A percentile compares a stretch with the other conserved stretches of the same genome.
Evolutionary conservation across 306 rosid genomes (phyloP).

Genomic region (Arachis stenosperma): DNA sequence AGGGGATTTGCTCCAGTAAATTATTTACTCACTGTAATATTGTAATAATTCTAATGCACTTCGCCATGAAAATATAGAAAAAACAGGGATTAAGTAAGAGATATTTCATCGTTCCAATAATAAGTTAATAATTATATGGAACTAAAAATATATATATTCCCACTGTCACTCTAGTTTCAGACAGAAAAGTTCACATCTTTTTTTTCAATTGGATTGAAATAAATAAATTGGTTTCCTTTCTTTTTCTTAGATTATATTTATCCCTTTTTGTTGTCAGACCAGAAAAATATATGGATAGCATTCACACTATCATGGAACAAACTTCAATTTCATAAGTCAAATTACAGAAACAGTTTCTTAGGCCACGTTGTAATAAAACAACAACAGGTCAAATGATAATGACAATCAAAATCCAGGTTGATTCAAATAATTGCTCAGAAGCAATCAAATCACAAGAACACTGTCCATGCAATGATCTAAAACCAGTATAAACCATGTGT

Average conservation of each 20-base stretch:
- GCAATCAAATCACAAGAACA: slow-evolving; percentile 24
- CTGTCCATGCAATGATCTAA: slow-evolving; percentile 36
- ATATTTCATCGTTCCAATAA: background rate
- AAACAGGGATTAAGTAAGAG: slow-evolving; percentile 1
- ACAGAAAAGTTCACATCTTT: slow-evolving; percentile 6
- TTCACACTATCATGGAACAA: slow-evolving; percentile 28
- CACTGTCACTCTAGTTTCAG: background rate
- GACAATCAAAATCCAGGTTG: slow-evolving; percentile 26
- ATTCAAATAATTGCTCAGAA: slow-evolving; percentile 24
- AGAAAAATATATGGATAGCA: slow-evolving; percentile 2
- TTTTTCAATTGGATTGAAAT: slow-evolving; percentile 29
- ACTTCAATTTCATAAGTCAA: slow-evolving; percentile 29
- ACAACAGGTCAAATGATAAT: slow-evolving; percentile 31
- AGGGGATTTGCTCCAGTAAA: background rate
- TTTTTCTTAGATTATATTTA: background rate
- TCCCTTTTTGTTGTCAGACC: background rate
- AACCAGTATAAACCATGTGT: too few species aligned
- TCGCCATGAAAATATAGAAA: background rate
- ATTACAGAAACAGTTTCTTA: slow-evolving; percentile 5
- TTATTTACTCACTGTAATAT: background rate
- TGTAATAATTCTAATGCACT: background rate
- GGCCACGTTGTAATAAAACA: background rate
- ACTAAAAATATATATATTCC: too few species aligned
- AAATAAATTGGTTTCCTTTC: background rate
- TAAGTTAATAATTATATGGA: too few species aligned